Evolutionary conservation across 108 stramenopile genomes (phyloP).

Genomic region (Skeletonema costatum): DNA sequence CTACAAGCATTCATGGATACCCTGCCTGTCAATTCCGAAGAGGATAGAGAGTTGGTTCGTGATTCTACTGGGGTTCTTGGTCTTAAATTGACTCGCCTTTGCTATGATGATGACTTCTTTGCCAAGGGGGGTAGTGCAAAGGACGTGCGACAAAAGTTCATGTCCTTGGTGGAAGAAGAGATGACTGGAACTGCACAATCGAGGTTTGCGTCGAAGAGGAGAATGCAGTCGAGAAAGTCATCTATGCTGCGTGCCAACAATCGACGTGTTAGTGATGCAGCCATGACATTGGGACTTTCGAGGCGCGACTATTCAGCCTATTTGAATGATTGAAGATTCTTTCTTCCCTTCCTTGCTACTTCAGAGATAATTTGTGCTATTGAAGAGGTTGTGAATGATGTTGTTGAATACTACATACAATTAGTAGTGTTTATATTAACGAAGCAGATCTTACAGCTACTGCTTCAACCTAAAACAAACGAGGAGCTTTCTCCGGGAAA

Average conservation of each 20-base stretch:
- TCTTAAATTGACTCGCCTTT: background rate
- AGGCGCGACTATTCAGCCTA: too few species aligned
- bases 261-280: background rate
- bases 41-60: background rate
- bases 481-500: slow-evolving; percentile 9
- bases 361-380: too few species aligned
- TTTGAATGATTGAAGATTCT: too few species aligned
- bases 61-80: background rate
- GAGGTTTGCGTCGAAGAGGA: background rate
- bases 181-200: background rate
- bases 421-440: too few species aligned
- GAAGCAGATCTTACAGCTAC: too few species aligned
- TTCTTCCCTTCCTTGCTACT: too few species aligned
- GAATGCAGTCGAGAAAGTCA: background rate
- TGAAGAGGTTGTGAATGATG: too few species aligned
- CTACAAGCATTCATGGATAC: background rate
- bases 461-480: background rate
- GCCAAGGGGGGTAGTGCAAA: background rate
- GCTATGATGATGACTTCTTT: background rate
- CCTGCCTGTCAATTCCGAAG: background rate
- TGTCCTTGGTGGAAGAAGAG: background rate
- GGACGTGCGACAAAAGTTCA: background rate
- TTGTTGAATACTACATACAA: too few species aligned
- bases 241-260: background rate
- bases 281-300: too few species aligned